phyloP scores from a whole-genome alignment of 495 filamentous ascomycete genomes.

The Bacidia rubella region DNA sequence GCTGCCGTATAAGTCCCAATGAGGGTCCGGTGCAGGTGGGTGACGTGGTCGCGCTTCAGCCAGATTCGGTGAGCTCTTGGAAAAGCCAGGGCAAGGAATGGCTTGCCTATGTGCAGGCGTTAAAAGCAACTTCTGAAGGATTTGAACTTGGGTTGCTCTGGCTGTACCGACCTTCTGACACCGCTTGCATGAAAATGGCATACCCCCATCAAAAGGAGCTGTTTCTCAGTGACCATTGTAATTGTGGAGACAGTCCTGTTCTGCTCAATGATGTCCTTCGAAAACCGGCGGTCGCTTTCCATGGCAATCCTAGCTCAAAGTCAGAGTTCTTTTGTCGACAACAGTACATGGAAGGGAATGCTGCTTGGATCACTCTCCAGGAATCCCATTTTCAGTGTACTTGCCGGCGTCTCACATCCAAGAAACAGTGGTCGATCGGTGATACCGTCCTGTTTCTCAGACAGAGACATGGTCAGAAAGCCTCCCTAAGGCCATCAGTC shows the following conservation, averaged over 20 bases:
- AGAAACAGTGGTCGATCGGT: constrained; percentile 17
- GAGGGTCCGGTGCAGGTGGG: constrained; percentile 24
- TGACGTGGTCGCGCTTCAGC: constrained; percentile 35
- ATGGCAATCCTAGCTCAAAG: constrained; percentile 28
- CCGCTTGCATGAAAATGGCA: constrained; percentile 43
- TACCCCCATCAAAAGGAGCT: constrained; percentile 60
- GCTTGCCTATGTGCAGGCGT: constrained; percentile 53
- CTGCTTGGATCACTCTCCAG: constrained; percentile 40
- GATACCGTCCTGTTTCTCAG: not conserved
- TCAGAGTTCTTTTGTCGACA: constrained; percentile 53
- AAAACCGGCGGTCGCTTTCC: constrained; percentile 43
- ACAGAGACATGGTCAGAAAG: constrained; percentile 31
- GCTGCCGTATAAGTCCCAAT: no score
- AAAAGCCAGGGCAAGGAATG: constrained; percentile 34
- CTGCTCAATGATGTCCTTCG: constrained; percentile 36
- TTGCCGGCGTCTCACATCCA: constrained; percentile 17
- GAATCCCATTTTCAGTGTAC: constrained; percentile 30
- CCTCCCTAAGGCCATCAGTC: constrained; percentile 40
- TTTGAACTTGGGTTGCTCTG: constrained; percentile 48
- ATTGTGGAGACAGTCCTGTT: constrained; percentile 40
- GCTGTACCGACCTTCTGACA: constrained; percentile 58
- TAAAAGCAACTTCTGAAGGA: constrained; percentile 25
- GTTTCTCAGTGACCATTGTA: constrained; percentile 66
- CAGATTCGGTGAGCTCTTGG: constrained; percentile 43
- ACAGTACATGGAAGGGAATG: constrained; percentile 41